Percentiles rank a stretch among this genome's conserved stretches.
Conservation (phyloP, 495 filamentous ascomycete genomes). For the Viridothelium virens region DNA sequence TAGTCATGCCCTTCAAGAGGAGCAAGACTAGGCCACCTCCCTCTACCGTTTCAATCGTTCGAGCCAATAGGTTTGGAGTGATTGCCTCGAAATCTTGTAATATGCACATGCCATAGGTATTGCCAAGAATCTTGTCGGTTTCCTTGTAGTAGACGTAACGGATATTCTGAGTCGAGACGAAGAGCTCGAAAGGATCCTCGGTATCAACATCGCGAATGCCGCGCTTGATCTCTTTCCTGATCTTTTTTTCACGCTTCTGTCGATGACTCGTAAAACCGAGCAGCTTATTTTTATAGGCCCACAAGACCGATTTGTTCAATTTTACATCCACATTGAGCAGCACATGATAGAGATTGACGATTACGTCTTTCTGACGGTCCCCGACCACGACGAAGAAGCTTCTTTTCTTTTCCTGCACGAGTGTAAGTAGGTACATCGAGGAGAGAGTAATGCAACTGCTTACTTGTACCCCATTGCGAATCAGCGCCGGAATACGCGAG, state of each 20-base stretch:
- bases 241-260: slow-evolving; percentile 95
- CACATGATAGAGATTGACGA: slow-evolving; percentile 90
- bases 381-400: slow-evolving; percentile 97
- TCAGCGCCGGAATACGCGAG: slow-evolving; percentile 89
- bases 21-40: slow-evolving; percentile 88
- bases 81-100: slow-evolving; percentile 97
- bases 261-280: slow-evolving; percentile 90
- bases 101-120: slow-evolving; percentile 98
- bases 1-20: slow-evolving; percentile 91
- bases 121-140: slow-evolving; percentile 98
- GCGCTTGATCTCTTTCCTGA: slow-evolving; percentile 95
- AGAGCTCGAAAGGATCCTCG: slow-evolving; percentile 96
- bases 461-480: slow-evolving; percentile 83
- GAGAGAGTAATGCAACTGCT: neutral
- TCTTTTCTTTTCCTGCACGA: slow-evolving; percentile 72
- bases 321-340: slow-evolving; percentile 83
- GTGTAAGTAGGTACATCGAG: neutral
- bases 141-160: slow-evolving; percentile 99
- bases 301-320: slow-evolving; percentile 93
- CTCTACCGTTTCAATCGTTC: slow-evolving; percentile 96
- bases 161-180: slow-evolving; percentile 92
- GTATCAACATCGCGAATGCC: slow-evolving; percentile 91
- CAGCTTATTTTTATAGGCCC: slow-evolving; percentile 99
- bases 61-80: slow-evolving; percentile 88
- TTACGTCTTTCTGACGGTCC: slow-evolving; percentile 93